A percentile compares a stretch with the other conserved stretches of the same genome.
These are phyloP conservation scores for Podaxis sp. DNA, from an alignment of 768 basidiomycete species.

Conservation along the genomic window DNA sequence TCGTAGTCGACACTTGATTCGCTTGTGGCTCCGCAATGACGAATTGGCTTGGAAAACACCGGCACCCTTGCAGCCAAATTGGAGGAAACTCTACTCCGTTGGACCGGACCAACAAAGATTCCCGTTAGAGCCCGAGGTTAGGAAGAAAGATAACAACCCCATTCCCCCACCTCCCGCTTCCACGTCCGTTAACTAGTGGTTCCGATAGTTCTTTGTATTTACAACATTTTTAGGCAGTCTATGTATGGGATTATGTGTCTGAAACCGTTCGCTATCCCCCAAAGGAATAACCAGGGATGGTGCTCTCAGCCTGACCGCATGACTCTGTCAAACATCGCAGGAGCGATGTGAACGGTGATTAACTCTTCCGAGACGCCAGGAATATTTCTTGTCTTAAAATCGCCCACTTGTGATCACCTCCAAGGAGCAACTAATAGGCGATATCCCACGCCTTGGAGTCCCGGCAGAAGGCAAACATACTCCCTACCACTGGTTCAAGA, in stretches of 20 bases:
- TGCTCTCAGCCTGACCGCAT: background rate
- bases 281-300: background rate
- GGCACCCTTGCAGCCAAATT: slow-evolving; percentile 15
- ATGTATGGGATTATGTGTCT: background rate
- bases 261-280: background rate
- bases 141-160: slow-evolving; percentile 31
- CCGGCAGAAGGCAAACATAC: background rate
- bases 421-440: background rate
- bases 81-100: slow-evolving; percentile 28
- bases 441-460: slow-evolving; percentile 1
- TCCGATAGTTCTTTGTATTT: background rate
- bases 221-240: no score
- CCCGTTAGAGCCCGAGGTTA: slow-evolving; percentile 44
- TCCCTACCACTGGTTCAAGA: background rate
- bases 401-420: background rate
- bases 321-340: background rate
- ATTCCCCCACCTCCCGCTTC: slow-evolving; percentile 1
- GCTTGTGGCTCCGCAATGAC: slow-evolving; percentile 40
- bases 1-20: slow-evolving; percentile 42
- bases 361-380: no score
- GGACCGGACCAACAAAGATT: slow-evolving; percentile 44
- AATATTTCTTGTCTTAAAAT: background rate
- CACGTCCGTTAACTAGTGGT: background rate
- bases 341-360: slow-evolving; percentile 1
- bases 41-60: slow-evolving; percentile 20